phyloP scores from a whole-genome alignment of 73 alveolate species.

The Durusdinium trenchii region DNA sequence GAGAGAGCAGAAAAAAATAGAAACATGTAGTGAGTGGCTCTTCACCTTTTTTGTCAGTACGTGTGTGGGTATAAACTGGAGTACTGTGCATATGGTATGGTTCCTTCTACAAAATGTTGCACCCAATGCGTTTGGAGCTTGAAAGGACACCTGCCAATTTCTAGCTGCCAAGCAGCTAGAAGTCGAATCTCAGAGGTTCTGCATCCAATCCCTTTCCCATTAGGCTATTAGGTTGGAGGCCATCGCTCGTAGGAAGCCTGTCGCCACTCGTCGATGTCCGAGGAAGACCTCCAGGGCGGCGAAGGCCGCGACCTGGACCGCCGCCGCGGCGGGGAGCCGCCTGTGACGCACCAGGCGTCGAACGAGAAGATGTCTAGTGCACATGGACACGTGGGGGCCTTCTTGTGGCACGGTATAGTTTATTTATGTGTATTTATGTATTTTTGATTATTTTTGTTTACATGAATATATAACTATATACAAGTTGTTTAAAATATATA shows the following conservation, averaged over 20 bases:
- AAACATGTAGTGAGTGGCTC: too few species aligned
- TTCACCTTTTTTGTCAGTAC: too few species aligned
- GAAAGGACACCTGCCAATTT: background rate
- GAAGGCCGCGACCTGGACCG: constrained; percentile 51
- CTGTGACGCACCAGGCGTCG: background rate
- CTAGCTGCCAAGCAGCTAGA: background rate
- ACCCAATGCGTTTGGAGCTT: background rate
- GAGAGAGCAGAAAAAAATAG: too few species aligned
- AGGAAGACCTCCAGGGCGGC: constrained; percentile 69
- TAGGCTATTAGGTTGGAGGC: background rate
- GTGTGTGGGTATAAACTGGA: too few species aligned
- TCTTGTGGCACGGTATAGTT: too few species aligned
- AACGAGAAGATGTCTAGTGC: background rate
- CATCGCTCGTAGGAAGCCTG: background rate
- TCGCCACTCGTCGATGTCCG: background rate
- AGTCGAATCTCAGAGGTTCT: background rate
- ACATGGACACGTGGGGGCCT: background rate
- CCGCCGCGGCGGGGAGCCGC: constrained; percentile 70
- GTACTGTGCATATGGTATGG: too few species aligned
- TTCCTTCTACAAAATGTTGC: too few species aligned
- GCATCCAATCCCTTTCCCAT: background rate
- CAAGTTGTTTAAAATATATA: background rate
- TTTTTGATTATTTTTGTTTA: background rate
- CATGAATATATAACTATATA: background rate
- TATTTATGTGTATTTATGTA: background rate